Evolutionary conservation across 163 green algal species (phyloP), one percentile per base, ranked within the genome.

Genomic region (Chlamydomonas reinhardtii): DNA sequence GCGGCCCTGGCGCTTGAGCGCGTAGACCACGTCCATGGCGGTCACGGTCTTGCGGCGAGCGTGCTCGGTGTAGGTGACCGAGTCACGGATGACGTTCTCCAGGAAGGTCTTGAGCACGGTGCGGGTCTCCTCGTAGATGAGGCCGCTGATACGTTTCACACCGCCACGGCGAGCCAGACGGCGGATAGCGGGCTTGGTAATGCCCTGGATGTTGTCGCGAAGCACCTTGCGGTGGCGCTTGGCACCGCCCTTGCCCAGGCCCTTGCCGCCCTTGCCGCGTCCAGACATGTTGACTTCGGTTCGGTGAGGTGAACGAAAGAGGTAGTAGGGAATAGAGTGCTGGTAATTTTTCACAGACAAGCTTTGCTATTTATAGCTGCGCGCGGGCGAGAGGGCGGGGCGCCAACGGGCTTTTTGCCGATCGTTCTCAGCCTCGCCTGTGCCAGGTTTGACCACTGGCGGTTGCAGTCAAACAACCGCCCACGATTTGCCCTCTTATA

Each of bases 21-120:
- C 95, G 89, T 99, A 99, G 27, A 99, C 97, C 17, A 99, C 97
- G 89, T 99, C 97, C 91, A 94, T 94, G 52, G 91, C 89, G 25
- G 89, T 92, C 48, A 99, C 97, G 29, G 97, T 99, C 94, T 98
- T 99, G 78, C 97, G 90, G 84, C 97, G 93, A 73, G 95, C 96
- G 93, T 99, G 96, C 95, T 99, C 97, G 71, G 97, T 99, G 95
- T 99, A 98, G 78, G 97, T 98, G 75, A 92, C 86, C 48, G 86
- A 78, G 81, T 93, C 91, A 61, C 89, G 86, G 61, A 91, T 89
- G 25, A 93, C 88, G 76, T 90, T 92, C 86, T 91, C 88, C 35
- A 92, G 79, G 81, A 92, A 91, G 73, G n/a, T 68, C 48, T 48
- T 96, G 82, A 97, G 93, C 35, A 97, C 94, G 69, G 92, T 93